A percentile compares a stretch with the other conserved stretches of the same genome.
Conservation (phyloP, 1,284 basidiomycete species). For the Microbotryomycetes sp. region DNA sequence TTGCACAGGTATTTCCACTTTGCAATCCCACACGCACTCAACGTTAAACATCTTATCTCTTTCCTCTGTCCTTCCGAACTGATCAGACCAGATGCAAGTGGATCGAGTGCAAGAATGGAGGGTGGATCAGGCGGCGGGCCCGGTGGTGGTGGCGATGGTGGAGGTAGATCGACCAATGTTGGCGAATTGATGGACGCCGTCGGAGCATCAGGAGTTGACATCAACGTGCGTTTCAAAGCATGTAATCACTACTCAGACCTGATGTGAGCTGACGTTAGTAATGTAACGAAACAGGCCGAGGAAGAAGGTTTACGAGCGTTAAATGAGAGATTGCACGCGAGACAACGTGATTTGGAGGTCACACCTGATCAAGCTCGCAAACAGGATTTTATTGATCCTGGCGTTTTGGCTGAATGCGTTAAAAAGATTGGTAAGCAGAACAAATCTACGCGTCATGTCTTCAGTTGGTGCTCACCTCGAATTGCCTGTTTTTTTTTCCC, state of each 20-base stretch:
- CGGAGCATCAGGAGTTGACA: constrained; percentile 37
- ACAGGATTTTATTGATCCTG: constrained; percentile 35
- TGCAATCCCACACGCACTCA: too few relatives aligned
- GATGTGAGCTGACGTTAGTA: not conserved
- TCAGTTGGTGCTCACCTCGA: not conserved
- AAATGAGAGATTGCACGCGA: constrained; percentile 23
- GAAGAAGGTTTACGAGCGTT: constrained; percentile 33
- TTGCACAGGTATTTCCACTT: too few relatives aligned
- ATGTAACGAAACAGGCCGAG: constrained; percentile 37
- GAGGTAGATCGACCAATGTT: constrained; percentile 33
- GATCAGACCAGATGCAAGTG: not conserved
- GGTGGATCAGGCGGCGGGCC: too few relatives aligned
- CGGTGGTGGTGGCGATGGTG: not conserved
- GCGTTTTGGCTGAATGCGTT: constrained; percentile 30
- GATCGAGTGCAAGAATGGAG: too few relatives aligned
- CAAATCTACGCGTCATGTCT: not conserved
- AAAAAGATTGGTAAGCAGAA: constrained; percentile 31
- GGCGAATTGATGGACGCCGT: constrained; percentile 38
- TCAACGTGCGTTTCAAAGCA: constrained; percentile 28
- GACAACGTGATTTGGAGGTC: constrained; percentile 2
- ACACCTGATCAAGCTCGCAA: constrained; percentile 20
- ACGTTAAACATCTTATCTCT: too few relatives aligned
- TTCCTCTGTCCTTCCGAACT: not conserved
- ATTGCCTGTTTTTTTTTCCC: not conserved
- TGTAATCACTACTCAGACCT: not conserved